phyloP scores from a whole-genome alignment of 208 protist genomes.

The Porcisia hertigi region DNA sequence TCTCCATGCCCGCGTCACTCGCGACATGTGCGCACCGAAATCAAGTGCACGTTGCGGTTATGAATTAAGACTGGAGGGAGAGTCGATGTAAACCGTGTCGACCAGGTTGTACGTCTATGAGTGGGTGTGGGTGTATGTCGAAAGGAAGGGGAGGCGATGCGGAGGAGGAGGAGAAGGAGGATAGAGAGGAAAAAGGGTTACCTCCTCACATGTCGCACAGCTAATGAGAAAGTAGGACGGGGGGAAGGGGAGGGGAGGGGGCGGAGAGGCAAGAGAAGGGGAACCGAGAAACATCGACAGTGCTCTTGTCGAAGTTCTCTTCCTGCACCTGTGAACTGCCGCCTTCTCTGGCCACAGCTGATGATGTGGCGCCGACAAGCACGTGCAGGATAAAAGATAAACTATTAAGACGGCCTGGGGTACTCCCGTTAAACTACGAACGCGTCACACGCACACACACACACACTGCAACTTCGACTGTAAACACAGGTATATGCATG shows the following conservation, averaged over 20 bases:
- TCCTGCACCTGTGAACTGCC: too few species aligned
- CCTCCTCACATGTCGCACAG: background rate
- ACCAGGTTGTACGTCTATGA: background rate
- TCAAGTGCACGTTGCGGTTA: background rate
- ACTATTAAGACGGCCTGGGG: too few species aligned
- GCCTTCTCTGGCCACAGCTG: background rate
- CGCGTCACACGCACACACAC: too few species aligned
- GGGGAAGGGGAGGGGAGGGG: background rate
- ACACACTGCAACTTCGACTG: too few species aligned
- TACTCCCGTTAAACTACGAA: background rate
- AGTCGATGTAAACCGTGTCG: background rate
- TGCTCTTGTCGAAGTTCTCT: background rate
- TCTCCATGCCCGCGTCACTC: background rate
- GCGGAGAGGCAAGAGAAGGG: background rate
- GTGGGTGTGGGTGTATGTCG: background rate
- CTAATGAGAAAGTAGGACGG: background rate
- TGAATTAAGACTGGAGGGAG: background rate
- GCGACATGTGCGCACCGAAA: slow-evolving; percentile 4
- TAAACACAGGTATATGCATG: too few species aligned
- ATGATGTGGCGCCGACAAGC: background rate
- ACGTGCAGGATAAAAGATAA: background rate
- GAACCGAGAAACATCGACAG: background rate
- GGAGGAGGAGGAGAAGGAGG: background rate
- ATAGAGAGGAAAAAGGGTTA: background rate
- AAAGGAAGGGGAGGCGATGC: background rate